Evolutionary conservation across 169 alveolate genomes (phyloP).

Genomic region (Eimeria maxima): DNA sequence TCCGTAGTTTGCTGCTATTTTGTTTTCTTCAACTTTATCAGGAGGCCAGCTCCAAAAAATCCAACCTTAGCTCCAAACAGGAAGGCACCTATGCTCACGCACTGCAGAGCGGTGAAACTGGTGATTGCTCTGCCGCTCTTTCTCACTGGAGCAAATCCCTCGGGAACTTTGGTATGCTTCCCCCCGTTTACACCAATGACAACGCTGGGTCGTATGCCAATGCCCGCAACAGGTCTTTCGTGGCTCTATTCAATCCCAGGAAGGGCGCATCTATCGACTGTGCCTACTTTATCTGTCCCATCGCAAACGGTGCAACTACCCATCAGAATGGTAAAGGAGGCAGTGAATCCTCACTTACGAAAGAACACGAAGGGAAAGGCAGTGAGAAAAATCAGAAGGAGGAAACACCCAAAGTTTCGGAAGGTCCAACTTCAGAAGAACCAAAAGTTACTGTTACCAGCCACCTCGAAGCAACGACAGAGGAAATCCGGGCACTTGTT

Average conservation of each 20-base stretch:
- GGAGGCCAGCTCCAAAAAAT: background rate
- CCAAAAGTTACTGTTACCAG: background rate
- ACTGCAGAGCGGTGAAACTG: background rate
- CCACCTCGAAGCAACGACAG: background rate
- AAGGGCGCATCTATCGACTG: background rate
- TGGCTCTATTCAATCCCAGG: background rate
- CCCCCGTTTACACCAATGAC: conserved; percentile 3
- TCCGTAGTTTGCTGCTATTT: background rate
- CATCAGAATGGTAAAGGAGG: background rate
- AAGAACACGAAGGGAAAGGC: background rate
- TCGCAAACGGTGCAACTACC: background rate
- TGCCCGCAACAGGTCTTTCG: background rate
- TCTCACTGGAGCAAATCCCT: background rate
- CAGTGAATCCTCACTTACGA: background rate
- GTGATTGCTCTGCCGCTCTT: background rate
- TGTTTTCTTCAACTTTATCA: background rate
- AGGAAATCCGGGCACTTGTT: conserved; percentile 9
- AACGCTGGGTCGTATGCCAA: background rate
- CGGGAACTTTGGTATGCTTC: background rate
- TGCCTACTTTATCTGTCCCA: background rate
- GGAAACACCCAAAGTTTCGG: background rate
- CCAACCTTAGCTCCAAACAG: background rate
- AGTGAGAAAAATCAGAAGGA: background rate
- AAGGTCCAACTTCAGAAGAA: background rate
- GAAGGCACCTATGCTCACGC: conserved; percentile 1